Evolutionary conservation across 2,329 filamentous ascomycete genomes (phyloP), one percentile per base, ranked within the genome.

Genomic region (Drechslerella dactyloides): DNA sequence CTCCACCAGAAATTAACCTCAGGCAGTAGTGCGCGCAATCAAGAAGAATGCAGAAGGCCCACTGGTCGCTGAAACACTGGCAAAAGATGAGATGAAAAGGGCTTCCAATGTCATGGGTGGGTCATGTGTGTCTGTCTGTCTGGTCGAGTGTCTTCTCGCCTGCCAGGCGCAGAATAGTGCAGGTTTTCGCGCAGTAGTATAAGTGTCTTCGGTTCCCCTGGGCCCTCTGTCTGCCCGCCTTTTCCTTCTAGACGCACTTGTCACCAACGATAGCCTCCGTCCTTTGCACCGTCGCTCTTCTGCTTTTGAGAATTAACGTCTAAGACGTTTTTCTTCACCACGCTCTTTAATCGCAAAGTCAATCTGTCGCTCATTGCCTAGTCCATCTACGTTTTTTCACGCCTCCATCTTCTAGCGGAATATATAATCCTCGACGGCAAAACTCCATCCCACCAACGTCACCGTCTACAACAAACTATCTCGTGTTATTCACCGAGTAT

Each of bases 11-110:
- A 69, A 69, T 69, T 69, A 69, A 62, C 57, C 64, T 69, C 57
- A 33, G 27, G 50, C 51, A 57, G 56, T 69, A 61, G 56, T 56
- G 56, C 56, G 57, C 56, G 64, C 64, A 61, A 61, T 61, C 44
- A 40, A 69, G 56, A 69, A 33, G 27, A 33, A 33, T 33, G 27
- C 27, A 33, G 27, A 53, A 54, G 64, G 52, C 64, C 64, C 57
- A 56, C 62, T 53, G 40, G 30, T 46, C 54, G 59, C 66, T 70
- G 66, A 70, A 70, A 70, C 66, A 70, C 37, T 70, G 59, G 59
- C 66, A 64, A 58, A 70, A 70, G 58, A 70, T 70, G 66, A 70
- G 66, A 70, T 70, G 66, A 70, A 70, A 70, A 60, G 66, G 66
- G 62, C 44, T 55, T 53, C 66, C 54, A 70, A 42, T 35, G 13